Evolutionary conservation across 2,329 filamentous ascomycete species (phyloP), one percentile per base, ranked within the genome.

Genomic region (Cercospora sesami): DNA sequence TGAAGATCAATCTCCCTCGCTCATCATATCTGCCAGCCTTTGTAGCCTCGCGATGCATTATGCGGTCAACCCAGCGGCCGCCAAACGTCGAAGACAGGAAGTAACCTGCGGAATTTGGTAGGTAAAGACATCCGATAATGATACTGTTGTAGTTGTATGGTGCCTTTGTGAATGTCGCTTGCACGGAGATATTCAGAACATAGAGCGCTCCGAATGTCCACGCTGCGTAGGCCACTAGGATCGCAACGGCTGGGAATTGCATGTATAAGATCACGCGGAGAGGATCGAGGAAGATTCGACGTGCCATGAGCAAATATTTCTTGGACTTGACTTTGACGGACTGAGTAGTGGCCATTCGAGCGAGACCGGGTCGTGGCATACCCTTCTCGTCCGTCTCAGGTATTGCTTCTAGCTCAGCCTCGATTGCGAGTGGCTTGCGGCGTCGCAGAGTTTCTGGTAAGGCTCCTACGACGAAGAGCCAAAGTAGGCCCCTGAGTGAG

Each of bases 131-230:
- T 10, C 92, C 92, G 64, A 95, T 82, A 63, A 92, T 87, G 72
- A 92, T 82, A 55, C 88, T 86, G 5, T 82, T 80, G 77, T 88
- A 95, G 74, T 83, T 83, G 80, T 95, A 96, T 0, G 92, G 92
- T 1, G 83, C 73, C 4, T 76, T 75, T 5, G 86, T 86, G 77
- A 94, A 94, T 9, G 87, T 89, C 63, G 89, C 82, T 78, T 94
- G 89, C 57, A 94, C 83, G 65, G 89, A 89, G 74, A 95, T 90
- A 78, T 94, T 95, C 74, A 93, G 84, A 12, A 94, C 81, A 78
- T 92, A 95, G 6, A 95, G 85, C 1, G 87, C 84, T 33, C 89
- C 89, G 76, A 94, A 95, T 5, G 91, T 89, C 71, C 94, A 87
- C 69, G 88, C 87, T 8, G 91, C 90, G 73, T 91, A 90, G 77